Base-by-base conservation (phyloP, 768 basidiomycete species). In the Russula virescens region DNA sequence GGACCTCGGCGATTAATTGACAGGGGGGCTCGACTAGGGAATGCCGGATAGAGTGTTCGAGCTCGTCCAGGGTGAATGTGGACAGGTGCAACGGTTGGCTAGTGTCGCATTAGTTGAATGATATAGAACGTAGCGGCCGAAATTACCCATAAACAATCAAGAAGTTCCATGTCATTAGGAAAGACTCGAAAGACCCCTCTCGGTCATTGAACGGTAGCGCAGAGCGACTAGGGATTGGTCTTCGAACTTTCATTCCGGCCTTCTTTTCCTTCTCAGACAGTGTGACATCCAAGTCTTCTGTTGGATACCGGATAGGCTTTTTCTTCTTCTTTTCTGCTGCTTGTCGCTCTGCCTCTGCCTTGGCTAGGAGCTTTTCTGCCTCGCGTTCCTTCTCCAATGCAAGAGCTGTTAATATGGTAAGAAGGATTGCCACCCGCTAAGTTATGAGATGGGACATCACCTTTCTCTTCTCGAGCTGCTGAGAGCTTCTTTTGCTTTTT, bases 121-220 rank as follows among this genome's bases (percentile, higher is more conserved):
- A 50, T 52, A 35, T 21, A 28, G 28, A 26, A 50, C 25, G 38
- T 61, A 25, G 43, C 7, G 18, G 23, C 25, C 21, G 52, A 21
- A 59, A 40, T 10, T 72, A 97, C 97, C 94, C 93, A 74, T 95
- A 95, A 56, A 94, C 88, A 57, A 91, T 88, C 59, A 98, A 74
- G 73, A 96, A 96, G 74, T 92, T 94, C 95, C 95, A 99, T 10
- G 85, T 78, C 87, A 91, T 88, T 34, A 98, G 75, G 73, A 98
- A 93, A 10, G 81, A 77, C 72, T 98, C 95, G 65, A 97, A 96
- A 14, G 80, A 76, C 13, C 78, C 79, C 9, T 82, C 78, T 35
- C 77, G 76, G 42, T 84, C 80, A 55, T 86, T 84, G 71, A 92
- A 91, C 5, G 92, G 88, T 55, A 93, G 75, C 14, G 79, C 78